phyloP scores from a whole-genome alignment of 2,329 filamentous ascomycete species.

The Xylogone sp. region DNA sequence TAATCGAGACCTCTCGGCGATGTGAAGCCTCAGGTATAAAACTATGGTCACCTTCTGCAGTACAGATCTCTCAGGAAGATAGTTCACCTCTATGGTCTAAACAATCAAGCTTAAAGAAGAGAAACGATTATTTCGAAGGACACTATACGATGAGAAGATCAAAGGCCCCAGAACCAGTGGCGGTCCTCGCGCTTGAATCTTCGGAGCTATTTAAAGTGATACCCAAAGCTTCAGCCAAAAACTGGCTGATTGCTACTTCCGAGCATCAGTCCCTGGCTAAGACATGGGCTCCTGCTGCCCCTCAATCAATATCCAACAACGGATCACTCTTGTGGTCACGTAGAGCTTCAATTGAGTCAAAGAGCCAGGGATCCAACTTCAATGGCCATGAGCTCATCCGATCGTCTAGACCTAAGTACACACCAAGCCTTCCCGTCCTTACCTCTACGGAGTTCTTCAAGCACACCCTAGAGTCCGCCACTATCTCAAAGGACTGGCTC shows the following conservation, averaged over 20 bases:
- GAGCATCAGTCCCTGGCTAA: not conserved
- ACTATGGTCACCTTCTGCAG: slow-evolving; percentile 13
- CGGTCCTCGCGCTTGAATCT: not conserved
- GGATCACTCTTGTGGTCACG: not conserved
- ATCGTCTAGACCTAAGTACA: not conserved
- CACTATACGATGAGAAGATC: not conserved
- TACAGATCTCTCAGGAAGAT: not conserved
- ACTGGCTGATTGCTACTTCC: slow-evolving; percentile 2
- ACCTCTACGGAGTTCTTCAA: slow-evolving; percentile 14
- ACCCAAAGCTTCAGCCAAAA: not conserved
- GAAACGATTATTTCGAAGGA: not conserved
- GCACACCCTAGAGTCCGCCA: not conserved
- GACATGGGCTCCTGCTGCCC: not conserved
- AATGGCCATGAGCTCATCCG: not conserved
- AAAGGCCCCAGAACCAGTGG: not conserved
- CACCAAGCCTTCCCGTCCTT: slow-evolving; percentile 7
- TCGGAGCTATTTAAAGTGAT: not conserved
- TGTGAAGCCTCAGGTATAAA: not conserved
- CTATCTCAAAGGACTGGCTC: slow-evolving; percentile 1
- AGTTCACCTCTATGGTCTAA: not conserved
- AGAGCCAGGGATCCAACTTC: not conserved
- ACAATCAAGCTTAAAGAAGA: not conserved
- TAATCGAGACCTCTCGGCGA: not conserved
- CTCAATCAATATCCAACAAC: not conserved
- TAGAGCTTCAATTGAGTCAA: not conserved